A percentile compares a stretch with the other conserved stretches of the same genome.
phyloP scores from a whole-genome alignment of 208 protist genomes.

The Acanthamoeba castellanii region DNA sequence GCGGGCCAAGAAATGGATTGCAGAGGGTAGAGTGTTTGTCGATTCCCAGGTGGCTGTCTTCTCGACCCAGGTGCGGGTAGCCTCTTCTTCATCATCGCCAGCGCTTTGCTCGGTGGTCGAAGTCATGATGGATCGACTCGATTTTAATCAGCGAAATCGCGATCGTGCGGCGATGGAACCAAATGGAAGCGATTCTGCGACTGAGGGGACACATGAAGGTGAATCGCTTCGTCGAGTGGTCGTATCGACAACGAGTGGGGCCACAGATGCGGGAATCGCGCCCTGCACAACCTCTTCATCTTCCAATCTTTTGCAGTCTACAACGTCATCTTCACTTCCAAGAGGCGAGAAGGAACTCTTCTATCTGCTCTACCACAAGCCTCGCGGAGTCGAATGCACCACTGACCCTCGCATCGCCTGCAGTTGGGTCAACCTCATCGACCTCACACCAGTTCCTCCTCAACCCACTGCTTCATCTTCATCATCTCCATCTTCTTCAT shows the following conservation, averaged over 20 bases:
- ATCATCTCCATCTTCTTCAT: not conserved
- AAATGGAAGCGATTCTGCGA: not conserved
- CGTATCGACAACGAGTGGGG: not conserved
- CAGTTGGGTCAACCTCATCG: conserved; percentile 41
- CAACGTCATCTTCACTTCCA: no score
- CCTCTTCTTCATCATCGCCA: not conserved
- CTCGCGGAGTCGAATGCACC: conserved; percentile 4
- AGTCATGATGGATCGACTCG: not conserved
- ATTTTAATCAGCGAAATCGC: not conserved
- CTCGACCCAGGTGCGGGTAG: not conserved
- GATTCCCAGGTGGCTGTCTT: not conserved
- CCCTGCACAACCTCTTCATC: no score
- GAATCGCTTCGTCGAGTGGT: not conserved
- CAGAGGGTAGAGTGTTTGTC: not conserved
- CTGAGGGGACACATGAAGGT: not conserved
- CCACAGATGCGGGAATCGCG: no score
- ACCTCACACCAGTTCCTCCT: not conserved
- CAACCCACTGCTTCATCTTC: not conserved
- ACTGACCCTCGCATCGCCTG: conserved; percentile 18
- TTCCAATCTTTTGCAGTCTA: no score
- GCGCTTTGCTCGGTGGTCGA: not conserved
- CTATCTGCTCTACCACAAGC: conserved; percentile 35
- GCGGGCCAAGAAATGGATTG: conserved; percentile 37
- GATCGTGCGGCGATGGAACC: not conserved
- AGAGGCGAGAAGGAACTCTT: not conserved